phyloP scores from a whole-genome alignment of 768 basidiomycete species.

The Lactarius quietus region DNA sequence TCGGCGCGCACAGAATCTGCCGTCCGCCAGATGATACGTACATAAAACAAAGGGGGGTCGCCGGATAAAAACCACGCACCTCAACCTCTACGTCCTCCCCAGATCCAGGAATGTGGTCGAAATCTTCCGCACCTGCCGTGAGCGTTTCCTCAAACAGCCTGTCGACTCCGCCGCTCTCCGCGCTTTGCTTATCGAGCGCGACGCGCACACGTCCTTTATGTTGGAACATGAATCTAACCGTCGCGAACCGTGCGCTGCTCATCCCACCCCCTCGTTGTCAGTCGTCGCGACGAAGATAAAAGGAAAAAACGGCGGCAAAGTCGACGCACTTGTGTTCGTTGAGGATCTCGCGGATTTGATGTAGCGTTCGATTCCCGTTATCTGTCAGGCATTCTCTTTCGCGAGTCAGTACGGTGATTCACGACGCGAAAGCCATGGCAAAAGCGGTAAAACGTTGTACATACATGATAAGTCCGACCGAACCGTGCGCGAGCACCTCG shows the following conservation, averaged over 20 bases:
- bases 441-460: slow-evolving; percentile 1
- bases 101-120: slow-evolving; percentile 8
- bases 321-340: slow-evolving; percentile 25
- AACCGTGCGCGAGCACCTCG: slow-evolving; percentile 26
- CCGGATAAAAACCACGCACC: slow-evolving; percentile 3
- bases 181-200: slow-evolving; percentile 11
- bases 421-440: neutral
- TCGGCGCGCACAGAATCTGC: slow-evolving; percentile 24
- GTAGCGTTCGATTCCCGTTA: slow-evolving; percentile 24
- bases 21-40: neutral
- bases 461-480: slow-evolving; percentile 27
- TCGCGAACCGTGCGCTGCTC: slow-evolving; percentile 24
- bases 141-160: slow-evolving; percentile 20
- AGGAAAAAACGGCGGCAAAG: neutral
- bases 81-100: slow-evolving; percentile 17
- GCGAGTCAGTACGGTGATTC: slow-evolving; percentile 2
- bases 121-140: slow-evolving; percentile 25
- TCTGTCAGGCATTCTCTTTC: slow-evolving; percentile 27
- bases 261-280: neutral
- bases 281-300: neutral
- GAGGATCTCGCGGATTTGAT: slow-evolving; percentile 21
- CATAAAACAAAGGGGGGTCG: neutral
- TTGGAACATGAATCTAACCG: slow-evolving; percentile 25
- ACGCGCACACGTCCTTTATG: slow-evolving; percentile 23
- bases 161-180: slow-evolving; percentile 7